phyloP scores from a whole-genome alignment of 495 filamentous ascomycete species.

The Penicillium salamii region DNA sequence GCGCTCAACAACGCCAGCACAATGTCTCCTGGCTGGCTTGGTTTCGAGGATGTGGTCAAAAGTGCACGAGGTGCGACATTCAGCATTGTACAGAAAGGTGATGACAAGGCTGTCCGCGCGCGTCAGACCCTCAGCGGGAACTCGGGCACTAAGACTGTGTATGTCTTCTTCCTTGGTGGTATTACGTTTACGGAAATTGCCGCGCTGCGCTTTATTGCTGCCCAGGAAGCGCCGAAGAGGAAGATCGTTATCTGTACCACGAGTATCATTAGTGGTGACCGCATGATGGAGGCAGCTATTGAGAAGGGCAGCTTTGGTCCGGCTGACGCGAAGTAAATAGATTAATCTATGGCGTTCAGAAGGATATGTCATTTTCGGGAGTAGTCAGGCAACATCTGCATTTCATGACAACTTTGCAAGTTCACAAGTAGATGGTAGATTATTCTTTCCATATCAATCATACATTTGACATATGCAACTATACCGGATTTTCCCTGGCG shows the following conservation, averaged over 20 bases:
- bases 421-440: too few relatives aligned
- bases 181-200: constrained; percentile 96
- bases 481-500: too few relatives aligned
- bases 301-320: constrained; percentile 63
- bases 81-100: constrained; percentile 87
- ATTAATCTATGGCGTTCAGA: constrained; percentile 9
- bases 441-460: too few relatives aligned
- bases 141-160: constrained; percentile 74
- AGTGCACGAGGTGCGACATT: constrained; percentile 83
- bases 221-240: constrained; percentile 76
- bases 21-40: constrained; percentile 78
- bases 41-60: constrained; percentile 86
- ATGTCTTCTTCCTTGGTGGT: constrained; percentile 93
- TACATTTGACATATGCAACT: too few relatives aligned
- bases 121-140: constrained; percentile 67
- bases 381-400: background rate
- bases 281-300: constrained; percentile 84
- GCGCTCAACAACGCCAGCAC: constrained; percentile 50
- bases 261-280: constrained; percentile 82
- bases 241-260: constrained; percentile 92
- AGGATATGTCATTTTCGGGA: background rate
- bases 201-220: constrained; percentile 85
- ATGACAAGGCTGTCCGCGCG: constrained; percentile 91
- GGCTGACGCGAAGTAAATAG: constrained; percentile 21
- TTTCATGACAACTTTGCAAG: too few relatives aligned